Evolutionary conservation across 1,139 yeast genomes (phyloP), one percentile per base, ranked within the genome.

Genomic region (Kodamaea fungicola): DNA sequence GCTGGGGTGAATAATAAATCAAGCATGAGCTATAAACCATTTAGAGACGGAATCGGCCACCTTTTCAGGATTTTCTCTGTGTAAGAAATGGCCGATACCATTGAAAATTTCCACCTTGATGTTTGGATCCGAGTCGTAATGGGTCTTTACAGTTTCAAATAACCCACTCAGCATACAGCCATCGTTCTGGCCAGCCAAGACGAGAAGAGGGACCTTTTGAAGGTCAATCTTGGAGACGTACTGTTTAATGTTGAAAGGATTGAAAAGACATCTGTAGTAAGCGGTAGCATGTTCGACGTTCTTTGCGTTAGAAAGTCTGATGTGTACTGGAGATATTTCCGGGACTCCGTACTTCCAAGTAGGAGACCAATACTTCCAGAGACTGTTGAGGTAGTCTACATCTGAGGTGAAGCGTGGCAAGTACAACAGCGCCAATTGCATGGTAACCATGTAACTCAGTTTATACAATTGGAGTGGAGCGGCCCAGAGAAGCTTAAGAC

Each of bases 341-440:
- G 45, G 49, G 5, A 40, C 31, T 2, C 55, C 32, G 38, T 54
- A 66, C 7, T 59, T 45, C 67, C 72, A 69, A 1, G 56, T 51
- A 1, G 75, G 75, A 3, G 72, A 64, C 76, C 76, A 70, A 44
- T 49, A 64, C 32, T 45, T 47, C 74, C 74, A 69, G 27, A 70
- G 47, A 2, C 37, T 28, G 42, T 60, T 60, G 47, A 70, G 54
- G 43, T 70, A 70, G 12, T 54, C 51, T 26, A 50, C 44, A 12
- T 40, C 39, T 4, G 43, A 45, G n/a, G 53, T 43, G 37, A 62
- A 50, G 13, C 52, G 48, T 10, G 42, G 35, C 8, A 46, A 38
- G 46, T 68, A 69, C n/a, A 63, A 40, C 12, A 33, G 41, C 8
- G 54, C 41, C 25, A 47, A 37, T 40, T 69, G 74, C 75, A 70